A percentile compares a stretch with the other conserved stretches of the same genome.
These are phyloP conservation scores for Nannizziopsis barbatae DNA, from an alignment of 2,329 filamentous ascomycete species.

Conservation along the genomic window DNA sequence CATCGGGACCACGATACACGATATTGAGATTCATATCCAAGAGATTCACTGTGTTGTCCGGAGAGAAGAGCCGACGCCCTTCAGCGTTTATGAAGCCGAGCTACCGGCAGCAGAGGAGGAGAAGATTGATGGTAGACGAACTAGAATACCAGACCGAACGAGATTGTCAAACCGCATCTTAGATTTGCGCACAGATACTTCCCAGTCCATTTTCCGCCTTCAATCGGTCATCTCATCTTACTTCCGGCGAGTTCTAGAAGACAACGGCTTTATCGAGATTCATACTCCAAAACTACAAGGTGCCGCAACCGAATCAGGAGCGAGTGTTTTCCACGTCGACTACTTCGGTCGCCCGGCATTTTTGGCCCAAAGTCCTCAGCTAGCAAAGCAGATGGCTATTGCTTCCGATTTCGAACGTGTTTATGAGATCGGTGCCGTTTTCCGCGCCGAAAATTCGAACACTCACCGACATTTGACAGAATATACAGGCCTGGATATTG, in stretches of 20 bases:
- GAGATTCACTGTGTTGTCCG: slow-evolving; percentile 52
- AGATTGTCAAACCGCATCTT: slow-evolving; percentile 69
- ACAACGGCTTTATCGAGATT: slow-evolving; percentile 76
- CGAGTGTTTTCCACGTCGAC: slow-evolving; percentile 81
- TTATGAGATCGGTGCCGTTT: slow-evolving; percentile 82
- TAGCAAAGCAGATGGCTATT: slow-evolving; percentile 88
- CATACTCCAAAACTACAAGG: slow-evolving; percentile 88
- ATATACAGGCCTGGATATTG: slow-evolving; percentile 83
- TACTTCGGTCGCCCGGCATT: slow-evolving; percentile 85
- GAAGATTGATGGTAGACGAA: slow-evolving; percentile 44
- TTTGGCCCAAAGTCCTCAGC: slow-evolving; percentile 79
- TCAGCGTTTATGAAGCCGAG: slow-evolving; percentile 60
- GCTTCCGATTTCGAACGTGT: slow-evolving; percentile 80
- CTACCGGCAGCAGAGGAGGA: slow-evolving; percentile 48
- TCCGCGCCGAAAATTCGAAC: slow-evolving; percentile 90
- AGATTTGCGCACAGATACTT: slow-evolving; percentile 72
- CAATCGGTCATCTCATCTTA: slow-evolving; percentile 68
- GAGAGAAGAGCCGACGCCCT: slow-evolving; percentile 52
- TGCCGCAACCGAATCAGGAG: slow-evolving; percentile 78
- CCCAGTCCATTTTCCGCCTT: slow-evolving; percentile 78
- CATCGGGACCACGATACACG: slow-evolving; percentile 61
- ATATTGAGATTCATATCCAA: slow-evolving; percentile 63
- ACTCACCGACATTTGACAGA: slow-evolving; percentile 90
- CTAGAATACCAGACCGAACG: slow-evolving; percentile 58
- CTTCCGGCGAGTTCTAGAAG: slow-evolving; percentile 66